Percentiles rank a stretch among this genome's conserved stretches.
phyloP scores from a whole-genome alignment of 1,139 yeast species.

The Hemisphaericaspora xylanilytica region DNA sequence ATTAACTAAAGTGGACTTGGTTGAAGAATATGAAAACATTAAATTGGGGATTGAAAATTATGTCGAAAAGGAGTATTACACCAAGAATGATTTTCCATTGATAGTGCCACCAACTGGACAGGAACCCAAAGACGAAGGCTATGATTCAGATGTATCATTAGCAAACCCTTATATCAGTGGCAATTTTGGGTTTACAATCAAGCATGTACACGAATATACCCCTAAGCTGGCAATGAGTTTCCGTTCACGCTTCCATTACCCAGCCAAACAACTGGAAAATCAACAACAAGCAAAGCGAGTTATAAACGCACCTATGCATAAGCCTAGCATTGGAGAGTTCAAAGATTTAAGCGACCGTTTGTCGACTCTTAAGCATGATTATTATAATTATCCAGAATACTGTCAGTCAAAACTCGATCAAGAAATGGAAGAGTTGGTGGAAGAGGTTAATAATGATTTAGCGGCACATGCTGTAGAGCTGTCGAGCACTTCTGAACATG shows the following conservation, averaged over 20 bases:
- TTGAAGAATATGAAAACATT: constrained; percentile 22
- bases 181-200: constrained; percentile 51
- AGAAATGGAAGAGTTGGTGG: constrained; percentile 20
- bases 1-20: constrained; percentile 26
- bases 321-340: constrained; percentile 30
- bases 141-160: constrained; percentile 48
- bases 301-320: constrained; percentile 30
- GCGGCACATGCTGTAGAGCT: constrained; percentile 1
- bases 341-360: constrained; percentile 28
- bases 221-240: constrained; percentile 9
- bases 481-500: constrained; percentile 10
- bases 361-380: constrained; percentile 29
- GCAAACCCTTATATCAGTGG: constrained; percentile 54
- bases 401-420: constrained; percentile 15
- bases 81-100: constrained; percentile 37
- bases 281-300: constrained; percentile 8
- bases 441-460: constrained; percentile 12
- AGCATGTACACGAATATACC: constrained; percentile 22
- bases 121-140: constrained; percentile 21
- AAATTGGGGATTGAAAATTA: constrained; percentile 13
- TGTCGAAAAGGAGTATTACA: constrained; percentile 22
- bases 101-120: constrained; percentile 3
- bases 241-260: constrained; percentile 11
- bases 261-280: constrained; percentile 3
- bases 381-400: constrained; percentile 30